Evolutionary conservation across 352 stramenopile genomes (phyloP).

Genomic region (Phytopythium delawarense): DNA sequence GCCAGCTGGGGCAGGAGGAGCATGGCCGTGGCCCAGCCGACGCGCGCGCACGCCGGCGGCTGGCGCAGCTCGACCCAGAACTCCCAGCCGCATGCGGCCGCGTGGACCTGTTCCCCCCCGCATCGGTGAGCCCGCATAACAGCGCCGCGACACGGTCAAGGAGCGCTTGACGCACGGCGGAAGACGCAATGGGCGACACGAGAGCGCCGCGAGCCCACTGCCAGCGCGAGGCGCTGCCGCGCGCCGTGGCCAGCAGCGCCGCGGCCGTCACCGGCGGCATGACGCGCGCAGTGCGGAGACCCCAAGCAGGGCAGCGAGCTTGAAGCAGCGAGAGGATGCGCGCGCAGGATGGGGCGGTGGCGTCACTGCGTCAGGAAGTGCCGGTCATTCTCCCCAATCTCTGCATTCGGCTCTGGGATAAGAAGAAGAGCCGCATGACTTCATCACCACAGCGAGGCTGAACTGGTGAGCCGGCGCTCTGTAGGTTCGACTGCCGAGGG

Average conservation of each 20-base stretch:
- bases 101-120: neutral
- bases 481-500: no score
- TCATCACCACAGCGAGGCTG: no score
- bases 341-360: neutral
- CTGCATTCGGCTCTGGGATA: neutral
- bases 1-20: slow-evolving; percentile 14
- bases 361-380: neutral
- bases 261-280: neutral
- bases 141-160: neutral
- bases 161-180: neutral
- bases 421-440: neutral
- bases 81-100: slow-evolving; percentile 11
- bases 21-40: slow-evolving; percentile 9
- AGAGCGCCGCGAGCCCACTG: neutral
- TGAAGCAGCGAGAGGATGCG: neutral
- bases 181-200: neutral
- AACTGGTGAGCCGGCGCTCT: no score
- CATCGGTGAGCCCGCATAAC: neutral
- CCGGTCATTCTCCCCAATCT: neutral
- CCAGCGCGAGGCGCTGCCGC: slow-evolving; percentile 4
- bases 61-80: slow-evolving; percentile 7
- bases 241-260: neutral
- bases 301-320: neutral
- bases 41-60: neutral
- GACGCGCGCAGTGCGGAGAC: neutral